These are phyloP conservation scores for Alternaria sp. DNA, from an alignment of 2,329 filamentous ascomycete genomes.

Conservation along the genomic window DNA sequence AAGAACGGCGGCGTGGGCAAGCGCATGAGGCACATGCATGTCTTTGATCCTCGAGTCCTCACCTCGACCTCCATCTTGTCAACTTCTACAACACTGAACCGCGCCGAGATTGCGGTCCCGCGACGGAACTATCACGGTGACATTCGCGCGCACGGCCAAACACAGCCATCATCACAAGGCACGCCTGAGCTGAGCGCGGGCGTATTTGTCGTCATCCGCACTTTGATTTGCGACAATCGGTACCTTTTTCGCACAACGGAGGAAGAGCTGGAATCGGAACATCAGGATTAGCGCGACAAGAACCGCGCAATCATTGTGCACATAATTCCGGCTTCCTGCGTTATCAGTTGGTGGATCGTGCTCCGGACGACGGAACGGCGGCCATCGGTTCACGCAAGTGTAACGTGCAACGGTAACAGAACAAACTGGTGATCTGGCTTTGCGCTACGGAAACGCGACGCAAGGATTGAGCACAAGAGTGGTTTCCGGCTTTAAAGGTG, in stretches of 20 bases:
- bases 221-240: background rate
- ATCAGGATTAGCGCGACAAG: background rate
- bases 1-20: conserved; percentile 1
- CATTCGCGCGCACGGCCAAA: background rate
- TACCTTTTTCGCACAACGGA: background rate
- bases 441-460: background rate
- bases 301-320: background rate
- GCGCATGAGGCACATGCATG: conserved; percentile 6
- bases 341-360: conserved; percentile 9
- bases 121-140: background rate
- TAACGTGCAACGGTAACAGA: background rate
- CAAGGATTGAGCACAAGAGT: background rate
- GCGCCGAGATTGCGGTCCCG: background rate
- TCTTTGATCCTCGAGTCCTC: conserved; percentile 14
- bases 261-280: background rate
- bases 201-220: background rate
- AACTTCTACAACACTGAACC: background rate
- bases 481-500: background rate
- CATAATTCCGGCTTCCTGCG: conserved; percentile 2
- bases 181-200: background rate
- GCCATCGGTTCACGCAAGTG: conserved; percentile 4
- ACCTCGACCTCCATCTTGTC: background rate
- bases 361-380: background rate
- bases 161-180: background rate
- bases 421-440: background rate